Evolutionary conservation across 1,139 yeast species (phyloP).

Genomic region (Suhomyces bribrorum): DNA sequence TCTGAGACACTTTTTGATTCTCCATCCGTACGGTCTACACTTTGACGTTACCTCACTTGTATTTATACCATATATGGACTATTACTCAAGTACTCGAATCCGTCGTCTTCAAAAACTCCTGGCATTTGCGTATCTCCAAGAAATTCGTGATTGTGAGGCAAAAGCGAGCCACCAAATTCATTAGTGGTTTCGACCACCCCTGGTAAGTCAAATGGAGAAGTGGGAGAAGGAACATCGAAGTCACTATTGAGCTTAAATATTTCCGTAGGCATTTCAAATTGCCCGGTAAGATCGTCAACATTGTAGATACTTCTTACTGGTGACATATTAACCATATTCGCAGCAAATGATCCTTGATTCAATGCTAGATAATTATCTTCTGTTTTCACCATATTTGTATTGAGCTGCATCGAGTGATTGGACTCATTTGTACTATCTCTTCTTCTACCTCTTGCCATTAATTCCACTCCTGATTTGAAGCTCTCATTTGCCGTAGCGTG

Average conservation of each 20-base stretch:
- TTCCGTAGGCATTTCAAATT: slow-evolving; percentile 9
- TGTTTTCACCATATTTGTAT: background rate
- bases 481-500: slow-evolving; percentile 11
- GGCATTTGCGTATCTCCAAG: slow-evolving; percentile 1
- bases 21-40: no score
- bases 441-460: slow-evolving; percentile 5
- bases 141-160: background rate
- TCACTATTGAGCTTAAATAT: slow-evolving; percentile 6
- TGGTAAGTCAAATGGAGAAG: slow-evolving; percentile 2
- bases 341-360: background rate
- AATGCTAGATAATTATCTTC: background rate
- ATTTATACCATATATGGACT: slow-evolving; percentile 7
- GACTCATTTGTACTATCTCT: slow-evolving; percentile 6
- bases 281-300: slow-evolving; percentile 7
- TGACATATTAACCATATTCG: slow-evolving; percentile 4
- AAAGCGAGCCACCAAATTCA: background rate
- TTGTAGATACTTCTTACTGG: slow-evolving; percentile 5
- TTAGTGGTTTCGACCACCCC: background rate
- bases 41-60: background rate
- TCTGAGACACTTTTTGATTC: no score
- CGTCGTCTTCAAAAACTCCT: slow-evolving; percentile 8
- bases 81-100: slow-evolving; percentile 9
- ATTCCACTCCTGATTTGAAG: slow-evolving; percentile 6
- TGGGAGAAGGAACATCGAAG: slow-evolving; percentile 5
- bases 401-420: background rate